Conservation (phyloP, 495 filamentous ascomycete genomes). For the Xylaria venustula region DNA sequence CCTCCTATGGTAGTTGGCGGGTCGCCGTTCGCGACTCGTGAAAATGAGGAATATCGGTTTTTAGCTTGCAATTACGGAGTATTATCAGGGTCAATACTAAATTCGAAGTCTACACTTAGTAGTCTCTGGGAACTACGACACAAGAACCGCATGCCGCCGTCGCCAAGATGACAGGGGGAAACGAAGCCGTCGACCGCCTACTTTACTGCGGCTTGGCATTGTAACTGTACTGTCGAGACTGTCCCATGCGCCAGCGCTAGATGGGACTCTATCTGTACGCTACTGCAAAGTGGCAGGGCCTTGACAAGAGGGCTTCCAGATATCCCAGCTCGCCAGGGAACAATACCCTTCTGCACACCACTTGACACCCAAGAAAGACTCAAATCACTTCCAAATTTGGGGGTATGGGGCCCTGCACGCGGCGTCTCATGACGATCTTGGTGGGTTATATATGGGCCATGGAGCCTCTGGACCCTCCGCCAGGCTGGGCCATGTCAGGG, state of each 20-base stretch:
- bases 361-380: not conserved
- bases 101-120: too few species aligned
- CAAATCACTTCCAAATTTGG: slow-evolving; percentile 8
- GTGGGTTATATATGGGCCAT: slow-evolving; percentile 6
- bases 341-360: too few species aligned
- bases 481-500: not conserved
- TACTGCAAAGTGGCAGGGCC: slow-evolving; percentile 6
- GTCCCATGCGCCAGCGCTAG: not conserved
- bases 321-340: not conserved
- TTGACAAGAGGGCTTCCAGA: not conserved
- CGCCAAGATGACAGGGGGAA: slow-evolving; percentile 1
- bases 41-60: too few species aligned
- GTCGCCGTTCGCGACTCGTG: too few species aligned
- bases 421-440: slow-evolving; percentile 6
- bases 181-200: not conserved
- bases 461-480: slow-evolving; percentile 7
- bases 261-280: not conserved
- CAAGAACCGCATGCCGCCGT: not conserved
- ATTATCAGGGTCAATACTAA: too few species aligned
- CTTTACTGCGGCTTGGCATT: not conserved
- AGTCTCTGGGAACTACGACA: too few species aligned
- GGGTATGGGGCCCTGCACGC: not conserved
- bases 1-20: too few species aligned
- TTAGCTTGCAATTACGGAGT: too few species aligned
- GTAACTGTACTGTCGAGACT: too few species aligned